Conservation (phyloP, 2,329 filamentous ascomycete species). For the Septoria linicola region DNA sequence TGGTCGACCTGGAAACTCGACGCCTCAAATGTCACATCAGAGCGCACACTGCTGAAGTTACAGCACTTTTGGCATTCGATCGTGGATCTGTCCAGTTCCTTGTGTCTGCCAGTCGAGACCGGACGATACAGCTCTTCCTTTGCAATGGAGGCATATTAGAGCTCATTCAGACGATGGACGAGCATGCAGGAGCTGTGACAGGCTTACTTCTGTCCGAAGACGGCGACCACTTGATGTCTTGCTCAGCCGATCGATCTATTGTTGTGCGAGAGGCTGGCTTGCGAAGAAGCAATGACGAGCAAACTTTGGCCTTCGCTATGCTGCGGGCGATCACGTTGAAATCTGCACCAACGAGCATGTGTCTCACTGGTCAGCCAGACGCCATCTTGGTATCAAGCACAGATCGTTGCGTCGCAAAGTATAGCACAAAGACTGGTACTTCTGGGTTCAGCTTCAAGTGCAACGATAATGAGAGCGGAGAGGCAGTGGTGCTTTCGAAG, state of each 20-base stretch:
- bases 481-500: constrained; percentile 80
- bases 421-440: constrained; percentile 59
- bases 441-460: constrained; percentile 75
- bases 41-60: constrained; percentile 82
- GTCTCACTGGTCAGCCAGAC: constrained; percentile 62
- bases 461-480: constrained; percentile 73
- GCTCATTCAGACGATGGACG: constrained; percentile 85
- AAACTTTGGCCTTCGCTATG: constrained; percentile 73
- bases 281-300: constrained; percentile 59
- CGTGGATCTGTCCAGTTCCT: constrained; percentile 63
- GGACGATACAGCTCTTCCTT: constrained; percentile 86
- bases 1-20: constrained; percentile 60
- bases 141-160: constrained; percentile 53
- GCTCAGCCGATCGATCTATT: constrained; percentile 82
- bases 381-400: constrained; percentile 60
- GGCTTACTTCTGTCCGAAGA: constrained; percentile 73
- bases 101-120: constrained; percentile 81
- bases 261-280: constrained; percentile 76
- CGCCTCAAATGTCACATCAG: constrained; percentile 69
- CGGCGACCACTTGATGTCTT: constrained; percentile 69
- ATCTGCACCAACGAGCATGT: constrained; percentile 82
- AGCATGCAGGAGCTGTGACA: constrained; percentile 84
- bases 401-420: constrained; percentile 61
- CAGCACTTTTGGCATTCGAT: constrained; percentile 73
- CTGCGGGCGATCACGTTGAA: constrained; percentile 77